A percentile compares a stretch with the other conserved stretches of the same genome.
Conservation (phyloP, 495 filamentous ascomycete species). For the Penicillium parvum region DNA sequence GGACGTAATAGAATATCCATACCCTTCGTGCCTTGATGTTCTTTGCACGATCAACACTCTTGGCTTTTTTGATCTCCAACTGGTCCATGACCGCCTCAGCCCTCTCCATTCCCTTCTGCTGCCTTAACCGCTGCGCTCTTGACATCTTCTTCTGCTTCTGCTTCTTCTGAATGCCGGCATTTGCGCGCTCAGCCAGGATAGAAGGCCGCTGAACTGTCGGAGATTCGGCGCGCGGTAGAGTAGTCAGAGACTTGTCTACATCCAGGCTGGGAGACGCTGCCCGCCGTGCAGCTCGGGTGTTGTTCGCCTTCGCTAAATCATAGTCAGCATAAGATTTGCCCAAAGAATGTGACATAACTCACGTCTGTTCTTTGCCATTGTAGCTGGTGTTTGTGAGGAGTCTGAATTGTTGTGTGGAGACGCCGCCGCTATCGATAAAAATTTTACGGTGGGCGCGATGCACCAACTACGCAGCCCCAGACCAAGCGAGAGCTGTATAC, state of each 20-base stretch:
- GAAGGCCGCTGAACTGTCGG: slow-evolving; percentile 50
- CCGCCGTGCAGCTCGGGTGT: slow-evolving; percentile 70
- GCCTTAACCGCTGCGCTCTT: slow-evolving; percentile 59
- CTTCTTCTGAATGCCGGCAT: slow-evolving; percentile 64
- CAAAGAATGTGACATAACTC: slow-evolving; percentile 17
- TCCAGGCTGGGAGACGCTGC: slow-evolving; percentile 67
- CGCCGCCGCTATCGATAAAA: slow-evolving; percentile 41
- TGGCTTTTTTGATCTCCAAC: slow-evolving; percentile 62
- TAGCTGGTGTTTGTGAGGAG: slow-evolving; percentile 26
- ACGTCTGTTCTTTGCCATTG: slow-evolving; percentile 49
- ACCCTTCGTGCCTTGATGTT: slow-evolving; percentile 48
- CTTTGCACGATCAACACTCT: slow-evolving; percentile 58
- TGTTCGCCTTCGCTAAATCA: slow-evolving; percentile 43
- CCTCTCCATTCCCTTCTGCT: slow-evolving; percentile 68
- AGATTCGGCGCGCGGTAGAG: slow-evolving; percentile 52
- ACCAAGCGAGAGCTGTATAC: slow-evolving; percentile 12
- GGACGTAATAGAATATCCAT: slow-evolving; percentile 20
- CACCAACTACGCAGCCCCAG: slow-evolving; percentile 27
- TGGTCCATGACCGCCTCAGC: slow-evolving; percentile 69
- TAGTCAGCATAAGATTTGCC: slow-evolving; percentile 18
- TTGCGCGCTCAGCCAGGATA: slow-evolving; percentile 54
- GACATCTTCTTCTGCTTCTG: slow-evolving; percentile 56
- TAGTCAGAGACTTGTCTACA: slow-evolving; percentile 69
- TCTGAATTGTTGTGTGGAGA: slow-evolving; percentile 28
- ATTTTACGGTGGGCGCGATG: slow-evolving; percentile 25